A percentile compares a stretch with the other conserved stretches of the same genome.
phyloP scores from a whole-genome alignment of 179 eudicot species.

The Nepenthes alata region DNA sequence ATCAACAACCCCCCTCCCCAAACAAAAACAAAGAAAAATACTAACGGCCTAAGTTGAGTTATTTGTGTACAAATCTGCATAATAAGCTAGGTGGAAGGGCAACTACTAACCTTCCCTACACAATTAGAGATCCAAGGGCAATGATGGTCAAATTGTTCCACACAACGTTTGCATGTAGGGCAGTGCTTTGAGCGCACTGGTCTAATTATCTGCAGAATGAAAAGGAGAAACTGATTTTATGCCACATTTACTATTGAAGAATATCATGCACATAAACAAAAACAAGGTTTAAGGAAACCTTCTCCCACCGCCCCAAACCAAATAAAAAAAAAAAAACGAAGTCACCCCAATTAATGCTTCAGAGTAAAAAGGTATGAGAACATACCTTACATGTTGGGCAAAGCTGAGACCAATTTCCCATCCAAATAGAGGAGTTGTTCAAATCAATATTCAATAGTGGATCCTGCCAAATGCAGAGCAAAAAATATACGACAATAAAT shows the following conservation, averaged over 20 bases:
- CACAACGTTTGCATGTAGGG: slow-evolving; percentile 50
- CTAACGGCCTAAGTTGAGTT: not conserved
- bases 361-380: not conserved
- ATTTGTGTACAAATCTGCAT: not conserved
- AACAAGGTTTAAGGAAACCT: too few species aligned
- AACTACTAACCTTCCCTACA: slow-evolving; percentile 54
- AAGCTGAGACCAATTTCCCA: slow-evolving; percentile 61
- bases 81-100: not conserved
- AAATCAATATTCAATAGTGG: slow-evolving; percentile 60
- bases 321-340: not conserved
- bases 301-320: not conserved
- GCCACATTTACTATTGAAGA: not conserved
- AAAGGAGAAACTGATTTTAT: not conserved
- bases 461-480: slow-evolving; percentile 29
- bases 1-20: not conserved
- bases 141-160: slow-evolving; percentile 74
- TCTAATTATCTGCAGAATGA: slow-evolving; percentile 38
- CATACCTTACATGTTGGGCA: slow-evolving; percentile 78
- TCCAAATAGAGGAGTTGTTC: slow-evolving; percentile 37
- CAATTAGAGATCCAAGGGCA: slow-evolving; percentile 82
- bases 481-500: too few species aligned
- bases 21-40: not conserved
- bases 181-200: slow-evolving; percentile 75
- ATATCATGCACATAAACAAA: not conserved
- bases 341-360: not conserved